phyloP scores from a whole-genome alignment of 2,329 filamentous ascomycete species.

The Fusarium lyarnte region DNA sequence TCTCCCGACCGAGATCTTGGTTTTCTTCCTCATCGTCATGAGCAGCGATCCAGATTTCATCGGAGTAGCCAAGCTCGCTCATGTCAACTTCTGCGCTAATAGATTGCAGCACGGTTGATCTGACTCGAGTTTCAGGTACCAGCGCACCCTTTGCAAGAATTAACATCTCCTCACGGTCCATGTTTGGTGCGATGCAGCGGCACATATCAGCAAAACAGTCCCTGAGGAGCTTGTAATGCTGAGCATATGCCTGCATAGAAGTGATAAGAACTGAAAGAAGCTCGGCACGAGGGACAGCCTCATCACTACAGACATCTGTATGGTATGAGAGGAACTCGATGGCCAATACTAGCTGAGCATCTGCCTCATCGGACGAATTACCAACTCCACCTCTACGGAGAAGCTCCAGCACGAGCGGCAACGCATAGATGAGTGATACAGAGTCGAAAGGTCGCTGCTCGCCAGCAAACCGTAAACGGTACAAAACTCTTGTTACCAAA shows the following conservation, averaged over 20 bases:
- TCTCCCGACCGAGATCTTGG: conserved; percentile 80
- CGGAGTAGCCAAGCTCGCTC: conserved; percentile 84
- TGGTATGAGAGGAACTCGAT: conserved; percentile 91
- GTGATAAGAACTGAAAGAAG: conserved; percentile 76
- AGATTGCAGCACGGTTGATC: conserved; percentile 85
- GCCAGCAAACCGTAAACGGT: conserved; percentile 87
- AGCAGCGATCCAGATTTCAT: conserved; percentile 92
- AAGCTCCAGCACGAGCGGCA: conserved; percentile 83
- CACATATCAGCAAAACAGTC: conserved; percentile 90
- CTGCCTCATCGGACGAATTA: conserved; percentile 77
- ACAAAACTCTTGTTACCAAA: conserved; percentile 87
- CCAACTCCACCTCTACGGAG: conserved; percentile 83
- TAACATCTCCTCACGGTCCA: conserved; percentile 75
- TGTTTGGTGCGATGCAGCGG: conserved; percentile 84
- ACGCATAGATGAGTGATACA: conserved; percentile 85
- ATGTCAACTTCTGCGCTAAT: conserved; percentile 93
- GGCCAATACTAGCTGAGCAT: conserved; percentile 89
- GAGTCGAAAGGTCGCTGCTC: conserved; percentile 95
- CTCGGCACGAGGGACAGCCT: conserved; percentile 78
- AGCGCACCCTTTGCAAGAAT: conserved; percentile 82
- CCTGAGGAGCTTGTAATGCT: conserved; percentile 95
- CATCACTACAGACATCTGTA: conserved; percentile 79
- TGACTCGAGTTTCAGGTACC: conserved; percentile 80
- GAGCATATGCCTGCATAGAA: conserved; percentile 88
- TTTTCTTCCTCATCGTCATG: conserved; percentile 94